phyloP scores from a whole-genome alignment of 495 filamentous ascomycete genomes.

The Penicillium pulvis region DNA sequence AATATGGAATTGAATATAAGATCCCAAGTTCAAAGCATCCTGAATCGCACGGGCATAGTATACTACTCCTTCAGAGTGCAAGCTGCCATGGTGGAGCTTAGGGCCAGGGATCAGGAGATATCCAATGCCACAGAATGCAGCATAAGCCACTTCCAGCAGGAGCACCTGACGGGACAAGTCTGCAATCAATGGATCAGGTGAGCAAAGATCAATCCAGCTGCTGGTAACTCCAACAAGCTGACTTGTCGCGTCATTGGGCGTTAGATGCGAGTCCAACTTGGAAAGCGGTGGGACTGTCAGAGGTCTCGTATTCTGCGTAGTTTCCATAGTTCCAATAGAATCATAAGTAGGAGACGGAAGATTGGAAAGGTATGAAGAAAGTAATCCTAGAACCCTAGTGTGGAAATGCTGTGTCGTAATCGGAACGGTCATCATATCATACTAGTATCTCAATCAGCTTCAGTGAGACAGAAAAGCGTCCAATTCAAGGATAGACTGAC shows the following conservation, averaged over 20 bases:
- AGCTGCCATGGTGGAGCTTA: constrained; percentile 48
- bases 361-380: constrained; percentile 58
- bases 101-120: constrained; percentile 84
- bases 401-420: constrained; percentile 87
- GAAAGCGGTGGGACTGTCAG: constrained; percentile 70
- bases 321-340: constrained; percentile 36
- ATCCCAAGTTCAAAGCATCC: constrained; percentile 70
- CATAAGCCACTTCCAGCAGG: constrained; percentile 88
- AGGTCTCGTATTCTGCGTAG: constrained; percentile 42
- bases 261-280: constrained; percentile 71
- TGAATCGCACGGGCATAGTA: constrained; percentile 87
- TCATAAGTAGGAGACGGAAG: constrained; percentile 33
- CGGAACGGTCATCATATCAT: constrained; percentile 87
- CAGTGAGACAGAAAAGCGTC: constrained; percentile 13
- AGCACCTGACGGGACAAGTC: constrained; percentile 86
- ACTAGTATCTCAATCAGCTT: constrained; percentile 52
- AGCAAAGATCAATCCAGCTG: constrained; percentile 89
- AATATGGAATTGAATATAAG: constrained; percentile 78
- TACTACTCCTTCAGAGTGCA: constrained; percentile 50
- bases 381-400: constrained; percentile 65
- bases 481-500: constrained; percentile 29
- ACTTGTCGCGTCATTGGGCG: constrained; percentile 68
- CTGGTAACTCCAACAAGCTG: constrained; percentile 74
- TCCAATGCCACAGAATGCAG: constrained; percentile 86
- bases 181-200: constrained; percentile 75